phyloP scores from a whole-genome alignment of 176 grass and related monocot species.

The Ampelocalamus luodianensis region DNA sequence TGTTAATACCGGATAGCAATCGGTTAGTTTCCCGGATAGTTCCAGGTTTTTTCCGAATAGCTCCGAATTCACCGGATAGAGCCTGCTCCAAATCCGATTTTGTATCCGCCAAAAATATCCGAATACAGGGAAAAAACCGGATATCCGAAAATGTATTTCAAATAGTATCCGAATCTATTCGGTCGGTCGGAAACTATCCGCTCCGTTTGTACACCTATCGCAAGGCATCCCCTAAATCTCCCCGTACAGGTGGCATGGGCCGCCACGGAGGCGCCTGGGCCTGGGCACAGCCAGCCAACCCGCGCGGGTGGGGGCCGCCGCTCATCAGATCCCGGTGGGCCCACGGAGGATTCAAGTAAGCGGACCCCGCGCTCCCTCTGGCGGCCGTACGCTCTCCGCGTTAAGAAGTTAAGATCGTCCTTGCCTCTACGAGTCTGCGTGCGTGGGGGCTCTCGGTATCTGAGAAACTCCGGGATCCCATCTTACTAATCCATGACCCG shows the following conservation, averaged over 20 bases:
- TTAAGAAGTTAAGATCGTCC: conserved; percentile 33
- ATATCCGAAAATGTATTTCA: too few species aligned
- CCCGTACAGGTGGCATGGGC: not conserved
- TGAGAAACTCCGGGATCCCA: not conserved
- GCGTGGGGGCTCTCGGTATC: not conserved
- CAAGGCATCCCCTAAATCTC: too few species aligned
- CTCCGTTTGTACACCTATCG: too few species aligned
- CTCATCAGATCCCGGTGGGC: conserved; percentile 25
- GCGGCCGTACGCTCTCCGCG: conserved; percentile 35
- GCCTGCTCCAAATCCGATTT: too few species aligned
- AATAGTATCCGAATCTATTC: too few species aligned
- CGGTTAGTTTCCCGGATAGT: too few species aligned
- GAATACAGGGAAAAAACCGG: too few species aligned
- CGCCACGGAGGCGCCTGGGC: not conserved
- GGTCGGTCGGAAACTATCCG: too few species aligned
- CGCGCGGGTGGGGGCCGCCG: not conserved
- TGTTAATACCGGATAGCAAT: too few species aligned
- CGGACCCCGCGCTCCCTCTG: not conserved
- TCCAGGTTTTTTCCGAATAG: too few species aligned
- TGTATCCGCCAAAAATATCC: too few species aligned
- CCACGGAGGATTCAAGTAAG: not conserved
- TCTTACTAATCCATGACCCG: not conserved
- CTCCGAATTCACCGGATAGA: too few species aligned
- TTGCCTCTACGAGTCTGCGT: not conserved
- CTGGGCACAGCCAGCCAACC: not conserved